Conservation (phyloP, 1,139 yeast genomes). For the Nakaseomyces bracarensis region DNA sequence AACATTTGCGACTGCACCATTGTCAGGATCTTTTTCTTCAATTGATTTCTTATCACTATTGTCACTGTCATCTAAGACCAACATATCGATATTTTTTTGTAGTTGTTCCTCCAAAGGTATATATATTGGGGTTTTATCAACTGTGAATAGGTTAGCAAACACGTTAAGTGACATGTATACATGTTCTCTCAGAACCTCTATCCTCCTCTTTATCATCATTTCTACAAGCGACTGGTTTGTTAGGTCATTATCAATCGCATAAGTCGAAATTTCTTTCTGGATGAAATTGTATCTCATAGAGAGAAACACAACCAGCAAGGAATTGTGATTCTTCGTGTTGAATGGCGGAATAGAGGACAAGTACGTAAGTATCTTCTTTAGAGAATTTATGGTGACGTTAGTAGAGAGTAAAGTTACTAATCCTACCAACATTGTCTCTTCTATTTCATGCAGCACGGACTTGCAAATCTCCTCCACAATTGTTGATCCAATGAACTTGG, state of each 20-base stretch:
- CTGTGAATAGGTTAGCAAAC: slow-evolving; percentile 18
- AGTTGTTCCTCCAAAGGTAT: slow-evolving; percentile 15
- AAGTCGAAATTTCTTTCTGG: slow-evolving; percentile 46
- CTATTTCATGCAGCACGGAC: slow-evolving; percentile 50
- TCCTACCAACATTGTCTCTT: slow-evolving; percentile 53
- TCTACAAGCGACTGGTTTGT: slow-evolving; percentile 38
- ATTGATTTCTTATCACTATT: not conserved
- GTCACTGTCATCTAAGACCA: not conserved
- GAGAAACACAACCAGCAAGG: slow-evolving; percentile 41
- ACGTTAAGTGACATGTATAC: slow-evolving; percentile 26
- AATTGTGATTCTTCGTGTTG: slow-evolving; percentile 28
- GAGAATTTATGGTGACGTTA: slow-evolving; percentile 65
- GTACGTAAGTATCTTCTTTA: slow-evolving; percentile 71
- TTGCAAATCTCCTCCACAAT: slow-evolving; percentile 48
- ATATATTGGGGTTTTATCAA: slow-evolving; percentile 11
- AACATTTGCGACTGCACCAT: too few species aligned
- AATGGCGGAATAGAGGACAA: slow-evolving; percentile 56
- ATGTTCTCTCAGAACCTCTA: slow-evolving; percentile 74
- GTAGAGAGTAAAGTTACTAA: slow-evolving; percentile 63
- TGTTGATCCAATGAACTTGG: slow-evolving; percentile 57
- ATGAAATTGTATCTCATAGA: slow-evolving; percentile 53
- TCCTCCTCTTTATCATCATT: slow-evolving; percentile 64
- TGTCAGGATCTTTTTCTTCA: too few species aligned
- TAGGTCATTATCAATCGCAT: slow-evolving; percentile 37
- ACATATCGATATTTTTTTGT: not conserved